phyloP scores from a whole-genome alignment of 192 early-diverging fungal species.

The Coemansia sp. region DNA sequence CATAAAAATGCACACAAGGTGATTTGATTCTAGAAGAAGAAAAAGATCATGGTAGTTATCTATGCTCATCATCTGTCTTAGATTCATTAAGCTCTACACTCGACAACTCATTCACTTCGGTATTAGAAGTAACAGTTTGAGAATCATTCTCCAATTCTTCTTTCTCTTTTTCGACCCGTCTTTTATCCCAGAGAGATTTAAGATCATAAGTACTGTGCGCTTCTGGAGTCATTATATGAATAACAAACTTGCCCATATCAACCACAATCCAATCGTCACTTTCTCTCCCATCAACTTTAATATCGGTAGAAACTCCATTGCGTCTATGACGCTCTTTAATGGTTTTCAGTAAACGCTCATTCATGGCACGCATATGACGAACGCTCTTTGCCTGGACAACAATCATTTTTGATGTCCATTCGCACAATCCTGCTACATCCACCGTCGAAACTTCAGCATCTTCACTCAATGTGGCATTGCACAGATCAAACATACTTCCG shows the following conservation, averaged over 20 bases:
- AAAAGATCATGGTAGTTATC: not conserved
- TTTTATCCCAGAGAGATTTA: conserved; percentile 35
- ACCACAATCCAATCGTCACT: conserved; percentile 54
- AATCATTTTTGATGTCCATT: conserved; percentile 38
- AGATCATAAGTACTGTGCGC: conserved; percentile 37
- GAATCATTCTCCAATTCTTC: not conserved
- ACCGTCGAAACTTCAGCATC: conserved; percentile 23
- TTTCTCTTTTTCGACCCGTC: not conserved
- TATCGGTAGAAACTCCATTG: conserved; percentile 3
- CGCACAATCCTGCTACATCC: conserved; percentile 37
- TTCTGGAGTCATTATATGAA: conserved; percentile 51
- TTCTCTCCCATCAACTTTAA: conserved; percentile 46
- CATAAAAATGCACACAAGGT: too few species aligned
- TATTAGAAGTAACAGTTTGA: not conserved
- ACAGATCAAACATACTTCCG: conserved; percentile 43
- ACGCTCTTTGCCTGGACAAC: conserved; percentile 42
- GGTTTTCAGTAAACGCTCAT: conserved; percentile 31
- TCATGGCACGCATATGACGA: conserved; percentile 52
- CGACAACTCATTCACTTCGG: too few species aligned
- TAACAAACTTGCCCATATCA: conserved; percentile 43
- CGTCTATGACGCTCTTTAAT: conserved; percentile 36
- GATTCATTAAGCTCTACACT: too few species aligned
- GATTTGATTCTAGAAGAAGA: too few species aligned
- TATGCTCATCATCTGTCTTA: not conserved
- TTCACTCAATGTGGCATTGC: conserved; percentile 13